Base-by-base conservation (phyloP, 306 rosid species). In the Dryas drummondii region DNA sequence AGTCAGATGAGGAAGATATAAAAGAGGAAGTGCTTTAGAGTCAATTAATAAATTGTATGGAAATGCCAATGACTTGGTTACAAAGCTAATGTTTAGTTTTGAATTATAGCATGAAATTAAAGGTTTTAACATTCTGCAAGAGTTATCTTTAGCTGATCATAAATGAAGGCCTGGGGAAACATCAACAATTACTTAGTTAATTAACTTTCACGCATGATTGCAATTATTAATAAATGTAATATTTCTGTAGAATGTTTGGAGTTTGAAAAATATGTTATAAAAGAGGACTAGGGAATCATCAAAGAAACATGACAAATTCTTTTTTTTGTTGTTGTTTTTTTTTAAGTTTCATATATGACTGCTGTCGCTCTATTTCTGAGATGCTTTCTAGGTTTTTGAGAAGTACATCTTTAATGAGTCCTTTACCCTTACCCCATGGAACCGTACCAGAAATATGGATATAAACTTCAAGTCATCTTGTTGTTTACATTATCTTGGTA, bases 401-500 rank as follows among this genome's bases (percentile, higher is more conserved):
- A 46, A 66, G 58, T 67, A 56, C 74, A 16, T 53, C 4, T 62
- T 7, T 72, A 50, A 69, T 46, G 66, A 60, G n/a, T 48, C 73
- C 60, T 13, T 47, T 59, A 37, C 44, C 45, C 70, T 65, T 42
- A 44, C 14, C 14, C 27, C 4, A 17, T 7, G 14, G 50, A 65
- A 44, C 69, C 41, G 15, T 51, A 13, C 73, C 32, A 70, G 41
- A 51, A 58, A 15, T 40, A 45, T 16, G 53, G 11, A 54, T 72
- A 71, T 69, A 67, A 71, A 55, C 60, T 78, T 58, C 44, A 19
- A 47, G 65, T 58, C 53, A 54, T 27, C 78, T 63, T 57, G 42
- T 66, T 58, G 57, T 47, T 59, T 75, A 64, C 26, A 62, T 70
- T 73, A 47, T 79, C 71, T 71, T 80, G 74, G 76, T 74, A 79